Base-by-base conservation (phyloP, 306 rosid genomes). In the Vigna radiata region DNA sequence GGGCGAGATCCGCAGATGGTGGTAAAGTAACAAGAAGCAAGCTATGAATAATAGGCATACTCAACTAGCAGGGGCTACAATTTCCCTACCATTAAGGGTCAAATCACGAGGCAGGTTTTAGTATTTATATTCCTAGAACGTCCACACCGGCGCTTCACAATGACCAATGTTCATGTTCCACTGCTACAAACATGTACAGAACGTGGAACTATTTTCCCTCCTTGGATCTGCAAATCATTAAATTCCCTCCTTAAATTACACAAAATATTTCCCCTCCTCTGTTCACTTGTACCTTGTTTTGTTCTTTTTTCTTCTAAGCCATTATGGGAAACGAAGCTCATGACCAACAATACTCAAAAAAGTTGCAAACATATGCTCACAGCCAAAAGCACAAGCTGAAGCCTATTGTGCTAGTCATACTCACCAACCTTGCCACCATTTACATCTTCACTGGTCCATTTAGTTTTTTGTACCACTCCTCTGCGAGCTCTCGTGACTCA, bases 361-460 rank as follows among this genome's bases (percentile, higher is more conserved):
- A 73, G 69, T 78, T 79, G 49, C 79, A 78, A 9, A 13, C 63
- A 17, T 74, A 43, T 63, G 14, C 18, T 68, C 69, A 65, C 50
- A 66, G 21, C 59, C 86, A 64, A 68, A 81, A 72, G 3, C 60
- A 54, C n/a, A 83, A 72, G 71, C 21, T 79, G 71, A 86, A 83
- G 60, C 21, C 81, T 58, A 21, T 81, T 63, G 1, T 83, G 65
- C 60, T 81, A n/a, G 55, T 86, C n/a, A 58, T 86, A 8, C 33
- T 83, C 65, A 83, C 89, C 69, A 85, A 83, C 58, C 81, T 85
- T 68, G 54, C 81, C 36, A 83, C 85, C 73, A 72, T 88, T 43
- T 88, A 59, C 82, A 75, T 88, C 65, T 76, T 88, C 71, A 63
- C 79, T 6, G 64, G 80, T 48, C 83, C 89, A 63, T 76, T 83